Conservation (phyloP, 257 asterid genomes). For the Solanum acaule region DNA sequence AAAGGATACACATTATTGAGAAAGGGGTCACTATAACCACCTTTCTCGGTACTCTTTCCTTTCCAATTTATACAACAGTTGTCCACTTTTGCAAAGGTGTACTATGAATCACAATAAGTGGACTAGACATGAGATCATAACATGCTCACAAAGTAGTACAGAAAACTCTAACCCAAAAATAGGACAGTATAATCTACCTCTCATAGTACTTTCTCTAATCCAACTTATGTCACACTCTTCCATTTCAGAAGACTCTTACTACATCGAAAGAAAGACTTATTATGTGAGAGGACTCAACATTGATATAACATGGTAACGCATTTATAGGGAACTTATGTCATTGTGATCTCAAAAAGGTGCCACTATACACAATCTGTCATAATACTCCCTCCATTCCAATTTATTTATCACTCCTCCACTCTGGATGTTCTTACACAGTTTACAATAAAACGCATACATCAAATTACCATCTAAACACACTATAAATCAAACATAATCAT, state of each 20-base stretch:
- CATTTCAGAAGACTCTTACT: background rate
- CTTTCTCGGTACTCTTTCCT: background rate
- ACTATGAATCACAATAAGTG: background rate
- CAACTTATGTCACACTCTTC: background rate
- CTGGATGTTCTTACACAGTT: background rate
- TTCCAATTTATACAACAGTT: background rate
- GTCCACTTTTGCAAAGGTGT: background rate
- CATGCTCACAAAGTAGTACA: background rate
- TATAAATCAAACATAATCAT: background rate
- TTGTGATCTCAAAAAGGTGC: background rate
- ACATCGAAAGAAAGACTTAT: background rate
- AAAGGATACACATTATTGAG: background rate
- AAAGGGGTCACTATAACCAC: background rate
- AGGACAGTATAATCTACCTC: background rate
- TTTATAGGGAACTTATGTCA: background rate
- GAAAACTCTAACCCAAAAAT: background rate
- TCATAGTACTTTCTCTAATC: background rate
- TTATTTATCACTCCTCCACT: background rate
- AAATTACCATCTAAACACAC: background rate
- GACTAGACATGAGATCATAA: background rate
- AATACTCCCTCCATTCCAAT: background rate
- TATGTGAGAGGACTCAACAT: background rate
- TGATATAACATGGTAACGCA: background rate
- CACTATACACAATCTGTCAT: background rate
- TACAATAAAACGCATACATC: background rate